Evolutionary conservation across 208 protist species (phyloP).

Genomic region (Acanthamoeba sp.): DNA sequence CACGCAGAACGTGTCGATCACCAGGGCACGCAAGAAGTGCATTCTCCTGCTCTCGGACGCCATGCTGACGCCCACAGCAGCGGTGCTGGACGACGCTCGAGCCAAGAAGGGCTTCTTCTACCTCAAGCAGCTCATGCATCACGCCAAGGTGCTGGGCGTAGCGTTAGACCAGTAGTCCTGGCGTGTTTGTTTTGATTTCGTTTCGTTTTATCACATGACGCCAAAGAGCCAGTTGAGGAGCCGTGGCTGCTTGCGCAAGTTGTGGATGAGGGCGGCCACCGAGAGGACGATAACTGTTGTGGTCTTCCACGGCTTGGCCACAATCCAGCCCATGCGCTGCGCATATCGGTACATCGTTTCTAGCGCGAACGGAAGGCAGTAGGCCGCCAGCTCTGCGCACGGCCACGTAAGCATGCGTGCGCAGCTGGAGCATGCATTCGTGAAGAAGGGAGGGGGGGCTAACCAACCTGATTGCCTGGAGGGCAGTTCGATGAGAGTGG

Average conservation of each 20-base stretch:
- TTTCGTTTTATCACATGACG: conserved; percentile 7
- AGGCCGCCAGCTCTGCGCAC: conserved; percentile 21
- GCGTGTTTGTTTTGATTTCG: background rate
- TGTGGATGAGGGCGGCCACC: conserved; percentile 46
- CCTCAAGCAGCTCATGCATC: conserved; percentile 4
- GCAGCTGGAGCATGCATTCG: background rate
- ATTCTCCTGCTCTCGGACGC: background rate
- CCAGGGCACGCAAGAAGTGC: background rate
- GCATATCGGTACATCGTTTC: conserved; percentile 57
- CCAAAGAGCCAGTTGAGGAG: conserved; percentile 45
- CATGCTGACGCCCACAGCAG: background rate
- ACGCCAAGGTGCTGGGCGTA: background rate
- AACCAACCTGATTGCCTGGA: background rate
- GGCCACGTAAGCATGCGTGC: background rate
- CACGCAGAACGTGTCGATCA: background rate
- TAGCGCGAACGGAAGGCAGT: conserved; percentile 57
- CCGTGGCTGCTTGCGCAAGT: conserved; percentile 18
- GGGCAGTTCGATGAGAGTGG: conserved; percentile 58
- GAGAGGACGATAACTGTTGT: conserved; percentile 33
- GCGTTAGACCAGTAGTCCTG: background rate
- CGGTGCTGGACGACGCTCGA: background rate
- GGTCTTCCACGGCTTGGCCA: conserved; percentile 17
- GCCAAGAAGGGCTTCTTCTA: conserved; percentile 25
- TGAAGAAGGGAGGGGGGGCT: background rate
- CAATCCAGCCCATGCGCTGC: background rate